Base-by-base conservation (phyloP, 768 basidiomycete species). In the Termitomyces bulborhizus region DNA sequence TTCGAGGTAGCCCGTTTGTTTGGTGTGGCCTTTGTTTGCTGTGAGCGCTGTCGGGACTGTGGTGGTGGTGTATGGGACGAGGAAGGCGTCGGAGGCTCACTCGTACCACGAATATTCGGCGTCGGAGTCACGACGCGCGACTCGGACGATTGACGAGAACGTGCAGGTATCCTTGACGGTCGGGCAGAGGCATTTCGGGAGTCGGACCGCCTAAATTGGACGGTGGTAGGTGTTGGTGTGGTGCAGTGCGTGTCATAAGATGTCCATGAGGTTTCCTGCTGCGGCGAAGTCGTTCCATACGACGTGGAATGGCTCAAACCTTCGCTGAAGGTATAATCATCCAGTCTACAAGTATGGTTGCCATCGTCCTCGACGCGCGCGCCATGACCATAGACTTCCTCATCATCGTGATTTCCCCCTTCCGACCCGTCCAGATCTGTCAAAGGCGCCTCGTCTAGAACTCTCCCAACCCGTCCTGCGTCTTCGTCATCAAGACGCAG, bases 381-480 rank as follows among this genome's bases (percentile, higher is more conserved):
- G 63, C 55, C 54, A 62, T 62, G 24, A 3, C 16, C 55, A 45
- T 56, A 46, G n/a, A 57, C 62, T 53, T 48, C 61, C 37, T 51
- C 60, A 15, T 40, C 37, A 29, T 61, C 57, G 42, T 66, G 60
- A 34, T 71, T 62, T 1, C 69, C 69, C 43, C 69, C 64, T 46
- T 61, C 67, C 24, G 82, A 86, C 27, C 71, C 77, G 27, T 90
- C 89, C 21, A 90, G 65, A 69, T 92, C 91, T 8, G 88, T 90
- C 46, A 81, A 73, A 8, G 90, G 90, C 54, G 69, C 72, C 66
- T 93, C 90, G 64, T 93, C 89, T 56, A 90, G 64, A 36, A 93
- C 88, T 62, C 78, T 78, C 12, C 72, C 80, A 18, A 72, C 69
- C 42, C 72, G 72, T 26, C 66, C 66, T 27, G 72, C 73, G 29